Conservation (phyloP, 2,329 filamentous ascomycete species). For the Sporothrix globosa region DNA sequence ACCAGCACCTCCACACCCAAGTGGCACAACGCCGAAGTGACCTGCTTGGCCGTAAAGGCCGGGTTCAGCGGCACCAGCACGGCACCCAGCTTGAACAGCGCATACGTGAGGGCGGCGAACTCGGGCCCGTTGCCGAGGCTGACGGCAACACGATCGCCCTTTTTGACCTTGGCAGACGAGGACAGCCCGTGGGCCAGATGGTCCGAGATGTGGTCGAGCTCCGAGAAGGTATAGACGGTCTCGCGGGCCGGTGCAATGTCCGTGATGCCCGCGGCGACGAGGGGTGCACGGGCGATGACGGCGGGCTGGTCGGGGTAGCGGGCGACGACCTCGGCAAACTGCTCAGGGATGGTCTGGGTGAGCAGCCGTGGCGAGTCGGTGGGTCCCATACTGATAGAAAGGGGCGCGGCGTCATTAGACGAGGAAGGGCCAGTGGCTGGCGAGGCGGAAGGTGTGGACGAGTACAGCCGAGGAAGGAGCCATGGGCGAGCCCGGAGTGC, state of each 20-base stretch:
- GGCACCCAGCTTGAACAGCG: conserved; percentile 90
- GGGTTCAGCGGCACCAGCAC: conserved; percentile 93
- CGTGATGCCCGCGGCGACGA: conserved; percentile 35
- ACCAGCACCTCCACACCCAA: conserved; percentile 74
- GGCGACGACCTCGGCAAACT: conserved; percentile 69
- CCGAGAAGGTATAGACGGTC: conserved; percentile 70
- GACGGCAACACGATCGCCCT: conserved; percentile 83
- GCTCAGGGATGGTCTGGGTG: conserved; percentile 68
- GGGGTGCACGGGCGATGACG: conserved; percentile 56
- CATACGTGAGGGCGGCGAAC: conserved; percentile 84
- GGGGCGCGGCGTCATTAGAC: not conserved
- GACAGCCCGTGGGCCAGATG: conserved; percentile 71
- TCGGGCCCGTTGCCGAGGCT: conserved; percentile 84
- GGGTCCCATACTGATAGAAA: conserved; percentile 28
- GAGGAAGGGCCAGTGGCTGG: not conserved
- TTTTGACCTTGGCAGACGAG: conserved; percentile 68
- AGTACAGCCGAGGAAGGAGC: conserved; percentile 10
- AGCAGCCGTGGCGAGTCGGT: conserved; percentile 64
- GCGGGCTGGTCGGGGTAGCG: conserved; percentile 66
- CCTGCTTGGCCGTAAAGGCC: conserved; percentile 78
- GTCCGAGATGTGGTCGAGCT: conserved; percentile 76
- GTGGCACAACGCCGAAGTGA: conserved; percentile 76
- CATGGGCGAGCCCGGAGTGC: not conserved
- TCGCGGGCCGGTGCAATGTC: conserved; percentile 48
- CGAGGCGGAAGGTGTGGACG: conserved; percentile 2